These are phyloP conservation scores for Centrapalus pauciflorus DNA, from an alignment of 129 eudicot species.

Conservation along the genomic window DNA sequence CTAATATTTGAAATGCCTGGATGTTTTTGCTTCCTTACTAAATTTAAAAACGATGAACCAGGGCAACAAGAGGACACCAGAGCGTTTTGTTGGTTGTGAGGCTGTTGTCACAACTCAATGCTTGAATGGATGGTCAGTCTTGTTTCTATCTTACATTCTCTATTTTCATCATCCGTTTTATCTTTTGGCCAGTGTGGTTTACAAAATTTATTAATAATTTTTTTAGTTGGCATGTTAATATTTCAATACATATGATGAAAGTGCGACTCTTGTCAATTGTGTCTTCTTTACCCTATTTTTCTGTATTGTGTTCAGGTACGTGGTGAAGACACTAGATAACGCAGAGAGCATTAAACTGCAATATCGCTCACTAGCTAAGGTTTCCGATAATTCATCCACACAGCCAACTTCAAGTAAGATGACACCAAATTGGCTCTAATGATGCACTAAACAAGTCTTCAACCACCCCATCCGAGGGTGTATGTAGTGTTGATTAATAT, in stretches of 20 bases:
- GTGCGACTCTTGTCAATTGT: too few relatives aligned
- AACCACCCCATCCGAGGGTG: not conserved
- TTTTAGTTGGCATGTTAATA: too few relatives aligned
- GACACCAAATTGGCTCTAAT: constrained; percentile 53
- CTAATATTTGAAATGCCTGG: not conserved
- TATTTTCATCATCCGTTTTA: not conserved
- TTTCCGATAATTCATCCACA: constrained; percentile 38
- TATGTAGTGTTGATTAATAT: not conserved
- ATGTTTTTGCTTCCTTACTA: not conserved
- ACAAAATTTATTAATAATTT: not conserved
- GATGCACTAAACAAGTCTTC: not conserved
- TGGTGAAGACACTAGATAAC: constrained; percentile 89
- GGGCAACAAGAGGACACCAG: constrained; percentile 97
- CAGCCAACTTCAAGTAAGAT: constrained; percentile 36
- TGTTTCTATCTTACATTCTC: not conserved
- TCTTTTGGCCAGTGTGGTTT: not conserved
- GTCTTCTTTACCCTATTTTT: not conserved
- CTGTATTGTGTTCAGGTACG: constrained; percentile 56
- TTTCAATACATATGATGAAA: too few relatives aligned
- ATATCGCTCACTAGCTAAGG: constrained; percentile 84
- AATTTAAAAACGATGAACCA: constrained; percentile 21
- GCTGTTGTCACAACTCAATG: constrained; percentile 93
- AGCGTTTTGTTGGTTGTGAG: constrained; percentile 89
- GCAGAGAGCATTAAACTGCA: constrained; percentile 94
- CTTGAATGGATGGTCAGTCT: constrained; percentile 86